A percentile compares a stretch with the other conserved stretches of the same genome.
Evolutionary conservation across 2,329 filamentous ascomycete genomes (phyloP).

Genomic region (Hypocrella siamensis): DNA sequence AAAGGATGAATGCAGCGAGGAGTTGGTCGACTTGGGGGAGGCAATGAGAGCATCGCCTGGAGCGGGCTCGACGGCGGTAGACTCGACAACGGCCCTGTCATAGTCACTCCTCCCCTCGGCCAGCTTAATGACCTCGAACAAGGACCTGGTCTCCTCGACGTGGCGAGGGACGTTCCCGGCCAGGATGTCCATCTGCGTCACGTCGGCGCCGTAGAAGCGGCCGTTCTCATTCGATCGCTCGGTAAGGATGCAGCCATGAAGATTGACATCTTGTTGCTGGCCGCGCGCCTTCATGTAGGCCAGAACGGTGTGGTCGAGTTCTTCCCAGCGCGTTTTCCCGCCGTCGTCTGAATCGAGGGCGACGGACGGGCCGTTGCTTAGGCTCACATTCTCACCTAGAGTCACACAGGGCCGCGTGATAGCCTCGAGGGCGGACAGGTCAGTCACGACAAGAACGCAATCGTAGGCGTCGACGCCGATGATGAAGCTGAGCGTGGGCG

Average conservation of each 20-base stretch:
- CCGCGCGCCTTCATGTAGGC: slow-evolving; percentile 44
- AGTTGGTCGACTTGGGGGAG: slow-evolving; percentile 21
- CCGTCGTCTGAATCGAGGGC: slow-evolving; percentile 34
- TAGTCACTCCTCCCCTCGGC: slow-evolving; percentile 72
- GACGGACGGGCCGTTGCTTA: slow-evolving; percentile 60
- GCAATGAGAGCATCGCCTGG: slow-evolving; percentile 57
- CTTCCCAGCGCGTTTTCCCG: slow-evolving; percentile 32
- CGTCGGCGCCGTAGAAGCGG: slow-evolving; percentile 34
- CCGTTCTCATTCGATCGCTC: slow-evolving; percentile 45
- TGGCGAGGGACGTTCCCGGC: slow-evolving; percentile 39
- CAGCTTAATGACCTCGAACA: slow-evolving; percentile 74
- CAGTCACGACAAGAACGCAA: slow-evolving; percentile 86
- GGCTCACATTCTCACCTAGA: slow-evolving; percentile 65
- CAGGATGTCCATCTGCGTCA: slow-evolving; percentile 39
- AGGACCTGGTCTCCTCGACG: slow-evolving; percentile 36
- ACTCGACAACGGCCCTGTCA: slow-evolving; percentile 50
- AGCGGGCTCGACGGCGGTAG: slow-evolving; percentile 47
- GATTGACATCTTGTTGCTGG: slow-evolving; percentile 35
- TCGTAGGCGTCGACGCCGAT: slow-evolving; percentile 92
- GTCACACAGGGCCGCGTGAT: slow-evolving; percentile 70
- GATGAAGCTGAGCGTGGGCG: slow-evolving; percentile 74
- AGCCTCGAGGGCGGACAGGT: slow-evolving; percentile 64
- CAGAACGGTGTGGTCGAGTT: slow-evolving; percentile 37
- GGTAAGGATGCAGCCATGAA: slow-evolving; percentile 39
- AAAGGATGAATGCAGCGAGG: slow-evolving; percentile 38